phyloP scores from a whole-genome alignment of 2,329 filamentous ascomycete genomes.

The Aspergillus terreus region DNA sequence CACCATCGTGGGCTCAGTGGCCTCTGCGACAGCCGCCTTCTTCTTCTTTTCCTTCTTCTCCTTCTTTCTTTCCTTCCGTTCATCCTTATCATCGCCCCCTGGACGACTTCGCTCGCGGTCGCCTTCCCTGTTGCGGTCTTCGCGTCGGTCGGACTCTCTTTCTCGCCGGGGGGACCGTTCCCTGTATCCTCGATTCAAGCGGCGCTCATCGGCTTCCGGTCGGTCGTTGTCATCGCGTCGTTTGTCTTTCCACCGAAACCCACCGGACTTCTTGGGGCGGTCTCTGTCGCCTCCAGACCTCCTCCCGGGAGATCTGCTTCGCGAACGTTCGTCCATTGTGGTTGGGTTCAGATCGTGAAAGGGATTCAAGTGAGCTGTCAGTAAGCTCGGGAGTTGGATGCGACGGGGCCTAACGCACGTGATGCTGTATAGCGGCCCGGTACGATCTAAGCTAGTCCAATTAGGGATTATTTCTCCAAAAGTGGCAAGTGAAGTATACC shows the following conservation, averaged over 20 bases:
- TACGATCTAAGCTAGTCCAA: background rate
- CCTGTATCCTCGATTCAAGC: slow-evolving; percentile 50
- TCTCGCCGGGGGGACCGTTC: slow-evolving; percentile 37
- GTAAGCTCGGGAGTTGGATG: slow-evolving; percentile 13
- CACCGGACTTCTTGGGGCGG: slow-evolving; percentile 38
- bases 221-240: slow-evolving; percentile 46
- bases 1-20: slow-evolving; percentile 79
- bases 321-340: slow-evolving; percentile 34
- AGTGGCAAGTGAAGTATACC: background rate
- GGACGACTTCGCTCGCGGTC: slow-evolving; percentile 25
- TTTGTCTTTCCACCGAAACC: slow-evolving; percentile 50
- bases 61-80: slow-evolving; percentile 35
- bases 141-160: slow-evolving; percentile 27
- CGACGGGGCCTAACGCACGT: slow-evolving; percentile 20
- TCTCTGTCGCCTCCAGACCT: slow-evolving; percentile 33
- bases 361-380: slow-evolving; percentile 16
- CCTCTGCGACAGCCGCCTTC: slow-evolving; percentile 31
- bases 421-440: slow-evolving; percentile 17
- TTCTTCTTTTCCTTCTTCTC: slow-evolving; percentile 43
- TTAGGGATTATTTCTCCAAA: background rate
- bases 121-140: background rate
- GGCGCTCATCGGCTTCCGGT: slow-evolving; percentile 42
- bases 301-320: slow-evolving; percentile 43
- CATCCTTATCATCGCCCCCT: slow-evolving; percentile 21
- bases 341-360: slow-evolving; percentile 9